Conservation (phyloP, 257 asterid genomes). For the Verbascum thapsus region DNA sequence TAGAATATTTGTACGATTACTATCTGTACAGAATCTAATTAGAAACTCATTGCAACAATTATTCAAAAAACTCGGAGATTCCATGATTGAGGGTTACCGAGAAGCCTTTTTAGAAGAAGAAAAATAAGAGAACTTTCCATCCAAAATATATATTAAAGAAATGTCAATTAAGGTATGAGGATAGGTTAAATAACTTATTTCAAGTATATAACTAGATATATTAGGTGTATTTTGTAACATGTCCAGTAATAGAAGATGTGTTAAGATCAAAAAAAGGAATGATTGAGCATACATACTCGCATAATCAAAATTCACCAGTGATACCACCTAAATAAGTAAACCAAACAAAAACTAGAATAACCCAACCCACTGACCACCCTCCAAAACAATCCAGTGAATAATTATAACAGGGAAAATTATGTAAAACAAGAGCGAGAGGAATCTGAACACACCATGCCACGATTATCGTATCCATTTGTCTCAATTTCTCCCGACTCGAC, state of each 20-base stretch:
- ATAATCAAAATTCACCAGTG: background rate
- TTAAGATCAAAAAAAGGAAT: background rate
- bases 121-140: no score
- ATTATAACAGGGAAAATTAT: background rate
- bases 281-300: background rate
- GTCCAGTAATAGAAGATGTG: background rate
- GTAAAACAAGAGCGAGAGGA: slow-evolving; percentile 32
- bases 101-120: slow-evolving; percentile 6
- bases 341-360: no score
- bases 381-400: background rate
- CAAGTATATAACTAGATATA: slow-evolving; percentile 8
- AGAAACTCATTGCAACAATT: slow-evolving; percentile 28
- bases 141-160: background rate
- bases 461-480: slow-evolving; percentile 32
- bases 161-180: background rate
- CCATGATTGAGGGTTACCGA: slow-evolving; percentile 19
- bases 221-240: background rate
- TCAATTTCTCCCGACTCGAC: slow-evolving; percentile 50
- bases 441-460: slow-evolving; percentile 72
- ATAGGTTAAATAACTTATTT: background rate
- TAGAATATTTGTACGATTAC: slow-evolving; percentile 35
- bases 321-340: no score
- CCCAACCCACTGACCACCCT: background rate
- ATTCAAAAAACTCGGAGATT: slow-evolving; percentile 16
- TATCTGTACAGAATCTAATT: slow-evolving; percentile 27